Evolutionary conservation across 345 rosid genomes (phyloP).

Genomic region (Aegle marmelos): DNA sequence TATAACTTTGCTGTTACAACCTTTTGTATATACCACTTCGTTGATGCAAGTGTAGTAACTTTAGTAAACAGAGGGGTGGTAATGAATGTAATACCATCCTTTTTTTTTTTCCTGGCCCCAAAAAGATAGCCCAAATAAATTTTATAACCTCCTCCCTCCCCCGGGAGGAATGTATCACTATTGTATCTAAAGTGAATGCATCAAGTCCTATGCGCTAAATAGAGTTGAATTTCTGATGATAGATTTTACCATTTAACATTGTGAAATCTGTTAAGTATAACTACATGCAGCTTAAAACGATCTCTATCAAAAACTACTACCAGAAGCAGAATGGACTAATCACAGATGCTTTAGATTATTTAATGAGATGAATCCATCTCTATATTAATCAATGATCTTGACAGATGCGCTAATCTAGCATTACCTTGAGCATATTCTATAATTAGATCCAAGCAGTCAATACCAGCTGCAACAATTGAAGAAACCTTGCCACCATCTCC

Average conservation of each 20-base stretch:
- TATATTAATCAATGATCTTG: slow-evolving; percentile 1
- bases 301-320: not conserved
- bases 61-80: not conserved
- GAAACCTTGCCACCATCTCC: slow-evolving; percentile 65
- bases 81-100: not conserved
- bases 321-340: not conserved
- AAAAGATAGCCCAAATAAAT: too few species aligned
- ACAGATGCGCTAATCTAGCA: not conserved
- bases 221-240: not conserved
- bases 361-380: not conserved
- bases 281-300: not conserved
- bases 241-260: not conserved
- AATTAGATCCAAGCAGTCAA: slow-evolving; percentile 89
- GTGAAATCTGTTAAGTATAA: not conserved
- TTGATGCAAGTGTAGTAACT: not conserved
- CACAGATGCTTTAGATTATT: not conserved
- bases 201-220: not conserved
- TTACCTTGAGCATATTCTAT: slow-evolving; percentile 82
- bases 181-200: not conserved
- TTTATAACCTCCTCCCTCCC: too few species aligned
- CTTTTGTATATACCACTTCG: not conserved
- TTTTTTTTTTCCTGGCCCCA: too few species aligned
- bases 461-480: slow-evolving; percentile 67
- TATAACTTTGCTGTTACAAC: not conserved
- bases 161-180: not conserved